phyloP scores from a whole-genome alignment of 1,139 yeast species.

The Pichia sp. region DNA sequence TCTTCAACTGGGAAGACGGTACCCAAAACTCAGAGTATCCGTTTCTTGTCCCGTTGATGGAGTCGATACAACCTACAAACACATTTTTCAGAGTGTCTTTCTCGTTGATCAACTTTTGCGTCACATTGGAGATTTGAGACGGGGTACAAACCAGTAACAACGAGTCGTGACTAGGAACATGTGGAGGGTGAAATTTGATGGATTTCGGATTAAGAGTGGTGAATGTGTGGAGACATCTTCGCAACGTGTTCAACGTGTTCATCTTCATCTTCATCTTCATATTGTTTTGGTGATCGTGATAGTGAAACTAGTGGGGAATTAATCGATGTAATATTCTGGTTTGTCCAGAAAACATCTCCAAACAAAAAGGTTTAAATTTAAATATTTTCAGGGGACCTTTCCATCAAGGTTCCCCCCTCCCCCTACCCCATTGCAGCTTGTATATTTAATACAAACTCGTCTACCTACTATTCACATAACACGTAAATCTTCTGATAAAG shows the following conservation, averaged over 20 bases:
- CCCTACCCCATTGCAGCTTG: no score
- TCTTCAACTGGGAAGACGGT: slow-evolving; percentile 20
- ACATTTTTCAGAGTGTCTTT: slow-evolving; percentile 26
- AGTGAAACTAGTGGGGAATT: no score
- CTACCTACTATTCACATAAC: no score
- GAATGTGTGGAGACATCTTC: slow-evolving; percentile 9
- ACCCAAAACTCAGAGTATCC: slow-evolving; percentile 46
- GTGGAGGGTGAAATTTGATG: slow-evolving; percentile 7
- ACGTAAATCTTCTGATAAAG: no score
- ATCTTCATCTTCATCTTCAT: no score
- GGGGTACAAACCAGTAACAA: slow-evolving; percentile 37
- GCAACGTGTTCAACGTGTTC: background rate
- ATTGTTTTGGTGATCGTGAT: no score
- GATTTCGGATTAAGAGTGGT: slow-evolving; percentile 17
- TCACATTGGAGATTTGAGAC: slow-evolving; percentile 18
- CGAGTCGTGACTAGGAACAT: slow-evolving; percentile 10
- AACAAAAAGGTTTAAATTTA: no score
- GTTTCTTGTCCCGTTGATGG: slow-evolving; percentile 32
- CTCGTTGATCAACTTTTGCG: background rate
- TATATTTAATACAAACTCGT: no score
- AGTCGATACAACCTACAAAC: slow-evolving; percentile 42
- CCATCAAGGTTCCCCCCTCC: no score
- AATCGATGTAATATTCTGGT: no score
- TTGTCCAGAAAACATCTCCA: no score
- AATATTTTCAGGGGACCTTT: no score